A percentile compares a stretch with the other conserved stretches of the same genome.
These are phyloP conservation scores for Thamnidium elegans DNA, from an alignment of 192 early-diverging fungal genomes.

Conservation along the genomic window DNA sequence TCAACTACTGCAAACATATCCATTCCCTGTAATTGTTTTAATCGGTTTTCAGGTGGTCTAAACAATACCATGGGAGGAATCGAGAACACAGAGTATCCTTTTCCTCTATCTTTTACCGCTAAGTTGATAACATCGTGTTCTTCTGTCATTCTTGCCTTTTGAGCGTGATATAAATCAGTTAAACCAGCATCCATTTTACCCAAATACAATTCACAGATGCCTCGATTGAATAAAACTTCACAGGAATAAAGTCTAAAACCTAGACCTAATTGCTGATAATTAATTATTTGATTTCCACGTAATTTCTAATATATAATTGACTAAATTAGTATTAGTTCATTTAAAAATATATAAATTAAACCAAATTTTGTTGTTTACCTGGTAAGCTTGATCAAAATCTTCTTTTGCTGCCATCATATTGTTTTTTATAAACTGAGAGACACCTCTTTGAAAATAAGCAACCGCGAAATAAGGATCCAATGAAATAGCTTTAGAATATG, in stretches of 20 bases:
- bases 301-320: constrained; percentile 49
- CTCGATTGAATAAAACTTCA: constrained; percentile 90
- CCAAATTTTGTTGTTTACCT: constrained; percentile 40
- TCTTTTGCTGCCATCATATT: constrained; percentile 66
- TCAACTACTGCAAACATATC: constrained; percentile 75
- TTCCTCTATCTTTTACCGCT: constrained; percentile 56
- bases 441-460: constrained; percentile 91
- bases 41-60: constrained; percentile 77
- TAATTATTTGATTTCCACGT: constrained; percentile 84
- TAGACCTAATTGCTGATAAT: constrained; percentile 94
- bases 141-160: constrained; percentile 56
- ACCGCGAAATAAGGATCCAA: constrained; percentile 88
- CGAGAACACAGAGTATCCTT: constrained; percentile 71
- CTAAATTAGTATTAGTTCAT: neutral
- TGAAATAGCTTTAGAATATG: constrained; percentile 69
- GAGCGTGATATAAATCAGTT: constrained; percentile 71
- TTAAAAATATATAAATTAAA: neutral
- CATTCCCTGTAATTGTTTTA: constrained; percentile 39
- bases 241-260: constrained; percentile 85
- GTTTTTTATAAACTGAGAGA: constrained; percentile 71
- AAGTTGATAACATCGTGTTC: constrained; percentile 70
- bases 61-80: constrained; percentile 79
- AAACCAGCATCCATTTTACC: constrained; percentile 68
- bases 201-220: constrained; percentile 75
- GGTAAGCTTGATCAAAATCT: constrained; percentile 80